A percentile compares a stretch with the other conserved stretches of the same genome.
Conservation (phyloP, 257 asterid genomes). For the Striga asiatica region DNA sequence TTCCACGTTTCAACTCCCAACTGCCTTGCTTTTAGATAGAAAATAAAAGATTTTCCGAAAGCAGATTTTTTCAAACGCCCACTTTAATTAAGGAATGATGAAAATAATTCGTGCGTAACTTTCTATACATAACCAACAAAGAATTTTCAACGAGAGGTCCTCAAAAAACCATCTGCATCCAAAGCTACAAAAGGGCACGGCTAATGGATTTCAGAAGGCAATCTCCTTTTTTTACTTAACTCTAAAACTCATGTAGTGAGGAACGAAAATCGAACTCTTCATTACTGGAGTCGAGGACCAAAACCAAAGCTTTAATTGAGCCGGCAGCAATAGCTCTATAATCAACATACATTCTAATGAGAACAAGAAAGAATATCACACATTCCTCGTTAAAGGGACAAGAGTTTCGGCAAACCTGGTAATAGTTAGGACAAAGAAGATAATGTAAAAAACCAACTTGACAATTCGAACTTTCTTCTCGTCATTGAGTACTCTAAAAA, state of each 20-base stretch:
- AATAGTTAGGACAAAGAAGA: slow-evolving; percentile 52
- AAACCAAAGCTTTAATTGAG: slow-evolving; percentile 11
- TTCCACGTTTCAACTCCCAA: not conserved
- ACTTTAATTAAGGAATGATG: not conserved
- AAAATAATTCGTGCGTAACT: not conserved
- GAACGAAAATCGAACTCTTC: slow-evolving; percentile 45
- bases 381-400: not conserved
- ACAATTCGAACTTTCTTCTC: slow-evolving; percentile 69
- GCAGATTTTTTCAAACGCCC: not conserved
- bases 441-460: slow-evolving; percentile 62
- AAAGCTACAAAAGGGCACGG: not conserved
- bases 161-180: not conserved
- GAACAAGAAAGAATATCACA: slow-evolving; percentile 4
- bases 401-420: slow-evolving; percentile 43
- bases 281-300: slow-evolving; percentile 28
- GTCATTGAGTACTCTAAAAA: slow-evolving; percentile 47
- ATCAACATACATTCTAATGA: slow-evolving; percentile 21
- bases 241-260: slow-evolving; percentile 38
- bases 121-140: not conserved
- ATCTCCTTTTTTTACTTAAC: not conserved
- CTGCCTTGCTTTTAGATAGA: not conserved
- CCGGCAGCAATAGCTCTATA: slow-evolving; percentile 33
- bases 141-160: not conserved
- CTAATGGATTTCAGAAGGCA: not conserved
- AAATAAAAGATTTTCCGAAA: not conserved